Evolutionary conservation across 2,329 filamentous ascomycete species (phyloP).

Genomic region (Sphaerulina vaccinii): DNA sequence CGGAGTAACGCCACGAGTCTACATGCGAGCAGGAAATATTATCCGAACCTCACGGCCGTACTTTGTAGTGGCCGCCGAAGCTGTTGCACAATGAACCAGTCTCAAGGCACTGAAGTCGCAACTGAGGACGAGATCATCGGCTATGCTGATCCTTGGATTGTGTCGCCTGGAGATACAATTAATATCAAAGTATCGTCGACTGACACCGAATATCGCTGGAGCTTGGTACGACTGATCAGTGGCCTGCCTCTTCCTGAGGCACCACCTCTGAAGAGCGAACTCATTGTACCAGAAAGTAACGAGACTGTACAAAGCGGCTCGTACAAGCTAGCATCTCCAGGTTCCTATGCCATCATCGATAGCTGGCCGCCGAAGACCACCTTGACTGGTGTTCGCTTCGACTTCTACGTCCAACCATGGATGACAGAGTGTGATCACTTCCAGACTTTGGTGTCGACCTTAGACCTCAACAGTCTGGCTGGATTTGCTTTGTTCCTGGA

Average conservation of each 20-base stretch:
- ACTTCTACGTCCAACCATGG: constrained; percentile 7
- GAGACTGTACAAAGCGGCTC: not conserved
- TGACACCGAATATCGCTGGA: constrained; percentile 5
- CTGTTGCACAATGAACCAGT: no score
- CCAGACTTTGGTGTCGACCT: not conserved
- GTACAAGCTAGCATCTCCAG: not conserved
- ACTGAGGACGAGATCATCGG: constrained; percentile 7
- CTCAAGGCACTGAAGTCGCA: not conserved
- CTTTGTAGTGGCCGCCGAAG: no score
- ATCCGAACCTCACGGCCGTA: no score
- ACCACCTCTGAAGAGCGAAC: constrained; percentile 1
- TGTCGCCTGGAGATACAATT: constrained; percentile 4
- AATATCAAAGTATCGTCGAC: constrained; percentile 7
- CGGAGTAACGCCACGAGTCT: no score
- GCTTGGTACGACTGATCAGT: not conserved
- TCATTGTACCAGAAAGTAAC: constrained; percentile 1
- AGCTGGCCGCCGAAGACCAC: not conserved
- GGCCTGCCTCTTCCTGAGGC: constrained; percentile 1
- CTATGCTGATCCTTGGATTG: constrained; percentile 8
- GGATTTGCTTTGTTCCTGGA: constrained; percentile 1
- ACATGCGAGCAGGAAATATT: no score
- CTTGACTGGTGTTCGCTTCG: constrained; percentile 2
- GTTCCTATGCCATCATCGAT: constrained; percentile 1
- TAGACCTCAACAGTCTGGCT: not conserved
- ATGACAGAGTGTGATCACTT: not conserved